Evolutionary conservation across 2,329 filamentous ascomycete genomes (phyloP).

Genomic region (Chaetothyriales sp.): DNA sequence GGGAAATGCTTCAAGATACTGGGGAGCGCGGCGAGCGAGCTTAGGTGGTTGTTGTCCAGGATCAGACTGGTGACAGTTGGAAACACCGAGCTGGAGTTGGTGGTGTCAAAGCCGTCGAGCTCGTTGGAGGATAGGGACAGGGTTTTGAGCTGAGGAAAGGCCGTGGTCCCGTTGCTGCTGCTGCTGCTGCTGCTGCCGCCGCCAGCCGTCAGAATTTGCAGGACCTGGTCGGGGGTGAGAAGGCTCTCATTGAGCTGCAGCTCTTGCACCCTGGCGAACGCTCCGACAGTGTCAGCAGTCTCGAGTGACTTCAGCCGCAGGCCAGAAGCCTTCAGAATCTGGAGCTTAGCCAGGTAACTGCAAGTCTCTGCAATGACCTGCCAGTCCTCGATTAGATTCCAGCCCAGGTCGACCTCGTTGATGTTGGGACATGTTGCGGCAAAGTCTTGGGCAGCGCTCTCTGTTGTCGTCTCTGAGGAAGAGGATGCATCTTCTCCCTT

Average conservation of each 20-base stretch:
- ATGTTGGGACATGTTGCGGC: slow-evolving; percentile 40
- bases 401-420: slow-evolving; percentile 66
- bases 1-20: slow-evolving; percentile 42
- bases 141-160: slow-evolving; percentile 11
- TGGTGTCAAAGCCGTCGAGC: slow-evolving; percentile 6
- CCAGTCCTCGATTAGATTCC: slow-evolving; percentile 62
- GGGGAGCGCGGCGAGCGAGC: slow-evolving; percentile 24
- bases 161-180: neutral
- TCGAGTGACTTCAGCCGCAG: slow-evolving; percentile 8
- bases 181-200: neutral
- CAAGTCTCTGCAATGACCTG: slow-evolving; percentile 57
- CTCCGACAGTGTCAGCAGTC: neutral
- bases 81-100: slow-evolving; percentile 8
- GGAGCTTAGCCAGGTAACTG: slow-evolving; percentile 49
- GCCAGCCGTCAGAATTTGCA: slow-evolving; percentile 17
- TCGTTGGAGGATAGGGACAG: slow-evolving; percentile 11
- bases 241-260: slow-evolving; percentile 54
- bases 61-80: slow-evolving; percentile 34
- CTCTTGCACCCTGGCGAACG: slow-evolving; percentile 33
- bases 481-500: too few species aligned
- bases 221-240: slow-evolving; percentile 50
- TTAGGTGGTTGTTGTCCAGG: slow-evolving; percentile 34
- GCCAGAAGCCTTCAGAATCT: slow-evolving; percentile 43
- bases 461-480: slow-evolving; percentile 15
- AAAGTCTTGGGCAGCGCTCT: slow-evolving; percentile 36